A percentile compares a stretch with the other conserved stretches of the same genome.
phyloP scores from a whole-genome alignment of 2,329 filamentous ascomycete species.

The Tolypocladium ophioglossoides region DNA sequence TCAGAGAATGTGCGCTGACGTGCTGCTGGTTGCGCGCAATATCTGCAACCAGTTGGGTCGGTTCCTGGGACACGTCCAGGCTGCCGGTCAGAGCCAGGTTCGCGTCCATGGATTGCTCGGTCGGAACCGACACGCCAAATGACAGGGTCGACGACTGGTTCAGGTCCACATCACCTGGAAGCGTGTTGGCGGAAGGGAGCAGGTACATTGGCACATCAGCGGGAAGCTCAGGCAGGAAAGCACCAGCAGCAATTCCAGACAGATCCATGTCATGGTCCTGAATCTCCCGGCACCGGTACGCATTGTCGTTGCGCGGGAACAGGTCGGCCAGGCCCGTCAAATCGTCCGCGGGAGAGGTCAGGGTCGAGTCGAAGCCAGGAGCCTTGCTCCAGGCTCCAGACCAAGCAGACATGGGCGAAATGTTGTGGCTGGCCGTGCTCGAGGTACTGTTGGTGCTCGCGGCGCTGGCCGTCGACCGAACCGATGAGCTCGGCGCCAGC shows the following conservation, averaged over 20 bases:
- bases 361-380: constrained; percentile 28
- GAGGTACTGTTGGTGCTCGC: constrained; percentile 26
- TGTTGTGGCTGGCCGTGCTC: constrained; percentile 27
- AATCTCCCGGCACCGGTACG: constrained; percentile 10
- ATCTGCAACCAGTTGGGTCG: constrained; percentile 7
- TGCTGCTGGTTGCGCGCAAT: constrained; percentile 16
- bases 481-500: constrained; percentile 36
- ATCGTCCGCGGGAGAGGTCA: constrained; percentile 35
- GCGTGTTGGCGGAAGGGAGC: neutral
- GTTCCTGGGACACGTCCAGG: constrained; percentile 4
- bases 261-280: constrained; percentile 8
- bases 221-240: constrained; percentile 29
- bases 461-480: constrained; percentile 32
- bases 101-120: neutral
- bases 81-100: neutral
- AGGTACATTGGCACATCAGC: constrained; percentile 25
- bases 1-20: constrained; percentile 20
- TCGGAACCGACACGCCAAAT: neutral
- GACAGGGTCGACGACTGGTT: neutral
- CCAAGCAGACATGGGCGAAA: constrained; percentile 38
- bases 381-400: constrained; percentile 27
- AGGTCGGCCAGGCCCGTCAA: constrained; percentile 22
- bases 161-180: neutral
- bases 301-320: constrained; percentile 14
- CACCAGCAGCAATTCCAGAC: constrained; percentile 8